These are phyloP conservation scores for Coemansia sp. DNA, from an alignment of 371 early-diverging fungal genomes.

Conservation along the genomic window DNA sequence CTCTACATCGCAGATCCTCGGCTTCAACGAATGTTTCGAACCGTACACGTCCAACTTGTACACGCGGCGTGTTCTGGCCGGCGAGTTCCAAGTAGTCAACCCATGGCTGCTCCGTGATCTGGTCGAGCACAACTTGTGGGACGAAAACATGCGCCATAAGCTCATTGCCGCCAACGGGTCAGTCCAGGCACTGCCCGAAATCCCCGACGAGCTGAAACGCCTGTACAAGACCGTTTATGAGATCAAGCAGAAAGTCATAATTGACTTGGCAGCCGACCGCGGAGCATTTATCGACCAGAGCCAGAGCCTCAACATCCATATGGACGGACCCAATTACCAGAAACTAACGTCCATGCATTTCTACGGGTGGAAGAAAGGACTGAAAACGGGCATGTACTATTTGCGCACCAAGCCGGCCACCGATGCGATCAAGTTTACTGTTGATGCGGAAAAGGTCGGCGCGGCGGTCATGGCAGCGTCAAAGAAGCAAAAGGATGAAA, in stretches of 20 bases:
- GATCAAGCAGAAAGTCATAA: slow-evolving; percentile 84
- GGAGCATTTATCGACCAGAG: slow-evolving; percentile 99
- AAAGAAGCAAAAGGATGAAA: not conserved
- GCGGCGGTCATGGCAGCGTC: slow-evolving; percentile 27
- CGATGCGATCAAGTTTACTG: slow-evolving; percentile 96
- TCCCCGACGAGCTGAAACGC: slow-evolving; percentile 91
- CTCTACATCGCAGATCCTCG: slow-evolving; percentile 97
- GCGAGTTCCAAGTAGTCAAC: slow-evolving; percentile 99
- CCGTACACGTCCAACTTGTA: slow-evolving; percentile 99
- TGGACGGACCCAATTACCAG: slow-evolving; percentile 88
- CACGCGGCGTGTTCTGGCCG: slow-evolving; percentile 96
- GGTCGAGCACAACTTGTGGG: slow-evolving; percentile 92
- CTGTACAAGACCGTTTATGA: slow-evolving; percentile 99
- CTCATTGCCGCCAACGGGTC: slow-evolving; percentile 97
- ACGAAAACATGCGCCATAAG: slow-evolving; percentile 92
- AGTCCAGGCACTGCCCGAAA: slow-evolving; percentile 77
- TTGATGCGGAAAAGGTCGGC: slow-evolving; percentile 50
- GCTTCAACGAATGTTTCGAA: slow-evolving; percentile 99
- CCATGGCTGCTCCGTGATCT: slow-evolving; percentile 94
- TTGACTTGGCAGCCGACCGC: slow-evolving; percentile 90
- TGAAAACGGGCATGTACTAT: slow-evolving; percentile 99
- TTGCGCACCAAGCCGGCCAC: slow-evolving; percentile 95
- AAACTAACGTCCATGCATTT: slow-evolving; percentile 99
- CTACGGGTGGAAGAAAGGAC: slow-evolving; percentile 97
- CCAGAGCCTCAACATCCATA: slow-evolving; percentile 97